Percentiles rank a stretch among this genome's conserved stretches.
Conservation (phyloP, 208 protist genomes). For the Leishmania arabica region DNA sequence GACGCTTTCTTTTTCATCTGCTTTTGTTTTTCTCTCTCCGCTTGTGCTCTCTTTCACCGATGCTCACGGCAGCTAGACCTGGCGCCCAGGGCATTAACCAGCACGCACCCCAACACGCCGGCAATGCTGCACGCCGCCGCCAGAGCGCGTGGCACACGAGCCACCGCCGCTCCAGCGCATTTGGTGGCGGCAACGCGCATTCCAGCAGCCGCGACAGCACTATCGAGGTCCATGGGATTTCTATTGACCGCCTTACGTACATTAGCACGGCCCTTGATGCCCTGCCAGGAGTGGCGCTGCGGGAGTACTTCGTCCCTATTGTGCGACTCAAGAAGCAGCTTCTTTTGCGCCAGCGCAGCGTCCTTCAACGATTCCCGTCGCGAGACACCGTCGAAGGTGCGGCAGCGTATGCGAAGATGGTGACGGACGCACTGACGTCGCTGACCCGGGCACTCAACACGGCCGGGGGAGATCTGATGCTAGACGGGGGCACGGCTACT, state of each 20-base stretch:
- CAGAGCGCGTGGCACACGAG: slow-evolving; percentile 16
- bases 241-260: slow-evolving; percentile 74
- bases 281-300: slow-evolving; percentile 62
- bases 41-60: neutral
- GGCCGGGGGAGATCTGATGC: slow-evolving; percentile 44
- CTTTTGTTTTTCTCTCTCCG: slow-evolving; percentile 5
- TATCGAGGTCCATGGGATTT: slow-evolving; percentile 35
- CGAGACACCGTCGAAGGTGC: slow-evolving; percentile 7
- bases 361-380: slow-evolving; percentile 32
- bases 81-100: slow-evolving; percentile 12
- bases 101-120: neutral
- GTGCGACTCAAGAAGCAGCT: slow-evolving; percentile 61
- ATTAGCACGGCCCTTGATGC: slow-evolving; percentile 82
- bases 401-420: slow-evolving; percentile 36
- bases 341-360: slow-evolving; percentile 38
- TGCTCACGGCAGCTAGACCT: neutral
- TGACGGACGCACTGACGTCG: slow-evolving; percentile 38
- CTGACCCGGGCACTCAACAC: slow-evolving; percentile 58
- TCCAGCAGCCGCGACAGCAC: neutral
- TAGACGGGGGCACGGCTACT: slow-evolving; percentile 31
- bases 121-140: slow-evolving; percentile 10
- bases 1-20: neutral
- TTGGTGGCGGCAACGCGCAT: neutral
- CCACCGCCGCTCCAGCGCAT: slow-evolving; percentile 13
- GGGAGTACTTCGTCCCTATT: slow-evolving; percentile 71